These are phyloP conservation scores for Jaltomata sinuosa DNA, from an alignment of 257 asterid species.

Conservation along the genomic window DNA sequence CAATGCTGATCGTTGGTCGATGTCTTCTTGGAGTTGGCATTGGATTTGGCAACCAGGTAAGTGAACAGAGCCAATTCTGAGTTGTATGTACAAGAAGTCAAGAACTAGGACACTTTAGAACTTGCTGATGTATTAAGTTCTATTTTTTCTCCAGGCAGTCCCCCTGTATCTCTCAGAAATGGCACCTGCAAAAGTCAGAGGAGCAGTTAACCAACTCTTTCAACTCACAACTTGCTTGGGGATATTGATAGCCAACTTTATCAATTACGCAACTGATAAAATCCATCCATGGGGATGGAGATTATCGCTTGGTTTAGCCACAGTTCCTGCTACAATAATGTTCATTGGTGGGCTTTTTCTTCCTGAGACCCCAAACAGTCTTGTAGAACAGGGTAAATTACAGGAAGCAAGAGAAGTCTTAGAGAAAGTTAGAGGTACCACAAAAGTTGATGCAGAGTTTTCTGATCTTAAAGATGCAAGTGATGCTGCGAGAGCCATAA, in stretches of 20 bases:
- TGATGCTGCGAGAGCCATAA: slow-evolving; percentile 26
- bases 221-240: slow-evolving; percentile 51
- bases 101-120: background rate
- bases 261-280: slow-evolving; percentile 39
- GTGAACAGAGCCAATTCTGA: background rate
- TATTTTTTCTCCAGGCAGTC: slow-evolving; percentile 35
- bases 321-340: slow-evolving; percentile 31
- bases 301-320: slow-evolving; percentile 28
- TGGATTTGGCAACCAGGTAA: slow-evolving; percentile 83
- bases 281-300: slow-evolving; percentile 66
- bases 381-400: slow-evolving; percentile 36
- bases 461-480: slow-evolving; percentile 43
- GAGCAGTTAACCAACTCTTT: slow-evolving; percentile 51
- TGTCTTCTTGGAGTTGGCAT: slow-evolving; percentile 72
- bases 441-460: slow-evolving; percentile 40
- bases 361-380: slow-evolving; percentile 58
- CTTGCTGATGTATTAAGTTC: background rate
- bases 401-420: slow-evolving; percentile 26
- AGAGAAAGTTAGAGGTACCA: slow-evolving; percentile 32
- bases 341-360: slow-evolving; percentile 30
- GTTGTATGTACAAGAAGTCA: background rate
- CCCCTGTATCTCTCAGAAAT: slow-evolving; percentile 61
- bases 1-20: slow-evolving; percentile 68
- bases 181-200: slow-evolving; percentile 55
- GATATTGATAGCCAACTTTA: slow-evolving; percentile 43